Base-by-base conservation (phyloP, 257 asterid species). In the Coffea canephora region DNA sequence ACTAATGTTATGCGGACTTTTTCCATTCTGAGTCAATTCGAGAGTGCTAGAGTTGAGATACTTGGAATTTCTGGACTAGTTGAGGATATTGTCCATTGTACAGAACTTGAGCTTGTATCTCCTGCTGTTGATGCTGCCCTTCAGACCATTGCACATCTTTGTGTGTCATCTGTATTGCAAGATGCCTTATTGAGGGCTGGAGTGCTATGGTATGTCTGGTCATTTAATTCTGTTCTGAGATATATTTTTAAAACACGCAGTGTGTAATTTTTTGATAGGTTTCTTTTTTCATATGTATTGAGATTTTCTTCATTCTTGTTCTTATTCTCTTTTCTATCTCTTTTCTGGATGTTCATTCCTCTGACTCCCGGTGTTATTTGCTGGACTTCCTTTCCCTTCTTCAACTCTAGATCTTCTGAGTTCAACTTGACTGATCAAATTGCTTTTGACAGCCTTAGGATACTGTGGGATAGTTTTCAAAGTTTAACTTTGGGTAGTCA, bases 1-100 rank as follows among this genome's bases (percentile, higher is more conserved):
- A 89, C 93, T 71, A 92, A 93, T 86, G 87, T 93, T 77, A 90
- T 95, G 97, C 91, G 82, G 77, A 92, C 99, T 52, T 88, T 92
- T 81, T 89, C 98, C 62, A 97, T 91, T 80, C 85, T 93, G 85
- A 95, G 97, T 91, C 97, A 83, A 86, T 93, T 95, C 87, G 97
- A 90, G 80, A 93, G 97, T 86, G 97, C 98, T 78, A 90, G 98
- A 88, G 62, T 75, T 85, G 97, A 91, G 90, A 91, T 93, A 91
- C 94, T 92, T 31, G 93, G 87, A 73, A 83, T 87, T 82, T 80
- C 96, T 84, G 98, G 99, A 75, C 86, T 93, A 70, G 93, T 95
- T 82, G 98, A 93, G 82, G 95, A 93, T 86, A 92, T 93, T 74
- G 95, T 93, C 69, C 99, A 89, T 82, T 95, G 97, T 88, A 92